Base-by-base conservation (phyloP, 2,329 filamentous ascomycete genomes). In the Colletotrichum truncatum region DNA sequence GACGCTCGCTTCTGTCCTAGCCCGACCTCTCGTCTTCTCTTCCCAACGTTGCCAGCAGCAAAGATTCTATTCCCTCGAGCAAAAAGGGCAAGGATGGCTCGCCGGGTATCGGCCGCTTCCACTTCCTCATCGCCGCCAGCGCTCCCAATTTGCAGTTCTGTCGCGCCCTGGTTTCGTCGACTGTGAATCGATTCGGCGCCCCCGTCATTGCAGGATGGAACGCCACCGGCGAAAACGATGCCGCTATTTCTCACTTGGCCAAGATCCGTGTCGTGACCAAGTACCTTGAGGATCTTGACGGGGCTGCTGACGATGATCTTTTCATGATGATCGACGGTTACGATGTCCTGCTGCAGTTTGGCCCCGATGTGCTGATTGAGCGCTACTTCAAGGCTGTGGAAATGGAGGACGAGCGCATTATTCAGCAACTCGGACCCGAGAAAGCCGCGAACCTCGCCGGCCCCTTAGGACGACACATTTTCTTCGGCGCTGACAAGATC, bases 271-370 rank as follows among this genome's bases (percentile, higher is more conserved):
- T 74, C 45, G 74, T 80, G 12, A 62, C 75, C 41, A 70, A 72
- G n/a, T 79, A 80, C 55, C 70, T 80, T 12, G 61, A 75, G 30
- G 67, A 67, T 14, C 68, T 79, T 3, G 60, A 64, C 8, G 30
- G 56, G 2, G 70, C 67, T 8, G 71, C 76, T 4, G 75, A 89
- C 61, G 80, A 87, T 18, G 90, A 92, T 72, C 75, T 93, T 26
- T 83, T 91, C 7, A 76, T 91, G 62, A 80, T 91, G 48, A 81
- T 89, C 6, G 89, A 92, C 72, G 88, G 85, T 1, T 84, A 87
- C 72, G 87, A 91, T 64, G 81, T 88, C 1, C 87, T 88, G 77
- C 87, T 91, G 64, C 90, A 92, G 73, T 78, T 92, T 3, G 88
- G 89, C 0, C 84, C 87, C 3, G 85, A 89, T 41, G 80, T 91